These are phyloP conservation scores for Xanthoceras sorbifolium DNA, from an alignment of 345 rosid genomes.

Conservation along the genomic window DNA sequence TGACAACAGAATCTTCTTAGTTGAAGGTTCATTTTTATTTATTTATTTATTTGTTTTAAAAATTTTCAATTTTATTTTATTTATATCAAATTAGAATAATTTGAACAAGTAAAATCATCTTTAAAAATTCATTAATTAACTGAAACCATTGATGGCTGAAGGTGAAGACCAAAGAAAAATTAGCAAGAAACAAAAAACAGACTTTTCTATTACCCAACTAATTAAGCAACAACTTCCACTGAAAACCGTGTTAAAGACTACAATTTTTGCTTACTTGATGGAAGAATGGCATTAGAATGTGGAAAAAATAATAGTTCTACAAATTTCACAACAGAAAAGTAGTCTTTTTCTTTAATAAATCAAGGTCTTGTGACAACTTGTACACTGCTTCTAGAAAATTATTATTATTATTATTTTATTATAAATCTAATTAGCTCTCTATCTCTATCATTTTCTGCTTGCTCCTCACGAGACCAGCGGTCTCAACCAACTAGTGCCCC, in stretches of 20 bases:
- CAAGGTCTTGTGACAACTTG: neutral
- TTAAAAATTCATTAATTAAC: too few species aligned
- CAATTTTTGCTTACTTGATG: conserved; percentile 13
- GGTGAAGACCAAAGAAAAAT: neutral
- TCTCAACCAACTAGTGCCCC: conserved; percentile 32
- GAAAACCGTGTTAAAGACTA: conserved; percentile 19
- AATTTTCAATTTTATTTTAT: too few species aligned
- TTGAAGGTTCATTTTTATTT: conserved; percentile 3
- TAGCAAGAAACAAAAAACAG: neutral
- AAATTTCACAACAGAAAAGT: neutral
- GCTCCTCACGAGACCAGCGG: conserved; percentile 28
- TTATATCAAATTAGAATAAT: too few species aligned
- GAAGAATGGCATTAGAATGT: conserved; percentile 18
- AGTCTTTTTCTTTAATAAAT: neutral
- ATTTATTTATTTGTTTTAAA: too few species aligned
- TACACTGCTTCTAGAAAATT: neutral
- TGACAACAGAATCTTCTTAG: neutral
- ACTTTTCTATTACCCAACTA: conserved; percentile 14
- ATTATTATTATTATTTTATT: neutral
- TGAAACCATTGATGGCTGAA: neutral
- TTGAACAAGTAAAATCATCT: too few species aligned
- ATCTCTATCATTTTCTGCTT: conserved; percentile 19
- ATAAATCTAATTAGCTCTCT: neutral
- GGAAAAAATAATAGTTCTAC: conserved; percentile 18
- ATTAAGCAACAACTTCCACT: too few species aligned